phyloP scores from a whole-genome alignment of 2,329 filamentous ascomycete species.

The Colletotrichum kahawae region DNA sequence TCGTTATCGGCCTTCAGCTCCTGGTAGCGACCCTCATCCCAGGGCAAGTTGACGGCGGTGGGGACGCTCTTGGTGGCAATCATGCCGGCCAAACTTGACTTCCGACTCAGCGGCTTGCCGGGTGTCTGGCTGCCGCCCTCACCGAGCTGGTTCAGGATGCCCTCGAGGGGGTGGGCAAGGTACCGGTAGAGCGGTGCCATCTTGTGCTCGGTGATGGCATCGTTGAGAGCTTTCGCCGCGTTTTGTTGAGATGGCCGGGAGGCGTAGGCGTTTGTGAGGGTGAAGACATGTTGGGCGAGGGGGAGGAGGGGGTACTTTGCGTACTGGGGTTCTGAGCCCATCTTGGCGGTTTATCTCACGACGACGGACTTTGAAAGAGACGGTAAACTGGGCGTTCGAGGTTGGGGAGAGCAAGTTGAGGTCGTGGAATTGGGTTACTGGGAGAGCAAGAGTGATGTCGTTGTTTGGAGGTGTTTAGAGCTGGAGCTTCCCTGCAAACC shows the following conservation, averaged over 20 bases:
- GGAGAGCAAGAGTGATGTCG: slow-evolving; percentile 18
- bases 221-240: slow-evolving; percentile 76
- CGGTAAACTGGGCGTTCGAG: background rate
- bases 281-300: slow-evolving; percentile 85
- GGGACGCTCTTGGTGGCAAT: slow-evolving; percentile 73
- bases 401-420: background rate
- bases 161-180: slow-evolving; percentile 81
- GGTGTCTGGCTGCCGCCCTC: slow-evolving; percentile 58
- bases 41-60: slow-evolving; percentile 73
- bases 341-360: slow-evolving; percentile 35
- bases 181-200: slow-evolving; percentile 89
- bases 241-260: slow-evolving; percentile 69
- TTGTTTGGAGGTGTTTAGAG: slow-evolving; percentile 18
- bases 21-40: slow-evolving; percentile 90
- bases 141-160: slow-evolving; percentile 78
- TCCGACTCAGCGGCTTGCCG: slow-evolving; percentile 67
- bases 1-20: slow-evolving; percentile 79
- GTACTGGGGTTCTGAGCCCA: slow-evolving; percentile 84
- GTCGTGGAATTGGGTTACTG: background rate
- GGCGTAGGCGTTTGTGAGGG: slow-evolving; percentile 81
- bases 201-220: slow-evolving; percentile 82
- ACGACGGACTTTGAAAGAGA: background rate
- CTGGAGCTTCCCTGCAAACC: slow-evolving; percentile 22
- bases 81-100: slow-evolving; percentile 75
- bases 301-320: slow-evolving; percentile 83